Conservation (phyloP, 2,329 filamentous ascomycete genomes). For the Chaetomium strumarium region DNA sequence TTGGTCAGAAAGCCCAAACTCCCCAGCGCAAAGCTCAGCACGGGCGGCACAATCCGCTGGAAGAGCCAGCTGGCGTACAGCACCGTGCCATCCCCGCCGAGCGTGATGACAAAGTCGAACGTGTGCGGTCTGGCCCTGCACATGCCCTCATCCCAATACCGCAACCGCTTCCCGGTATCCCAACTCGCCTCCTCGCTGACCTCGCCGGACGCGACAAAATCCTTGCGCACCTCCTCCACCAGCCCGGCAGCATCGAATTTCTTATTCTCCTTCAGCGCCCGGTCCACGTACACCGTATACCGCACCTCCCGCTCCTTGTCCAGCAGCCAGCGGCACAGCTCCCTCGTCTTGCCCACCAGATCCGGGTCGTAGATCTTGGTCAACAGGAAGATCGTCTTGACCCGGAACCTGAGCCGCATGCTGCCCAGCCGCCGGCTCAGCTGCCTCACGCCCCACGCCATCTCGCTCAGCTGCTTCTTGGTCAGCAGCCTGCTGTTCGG, state of each 20-base stretch:
- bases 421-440: constrained; percentile 79
- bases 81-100: constrained; percentile 95
- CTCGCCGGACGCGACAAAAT: constrained; percentile 31
- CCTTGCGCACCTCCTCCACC: constrained; percentile 50
- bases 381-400: constrained; percentile 77
- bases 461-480: constrained; percentile 90
- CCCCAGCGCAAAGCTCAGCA: constrained; percentile 84
- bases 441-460: constrained; percentile 93
- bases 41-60: constrained; percentile 88
- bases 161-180: constrained; percentile 49
- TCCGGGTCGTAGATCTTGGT: constrained; percentile 87
- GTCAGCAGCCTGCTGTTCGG: constrained; percentile 68
- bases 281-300: constrained; percentile 80
- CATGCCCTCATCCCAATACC: constrained; percentile 78
- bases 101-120: constrained; percentile 89
- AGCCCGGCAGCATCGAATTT: constrained; percentile 69
- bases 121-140: constrained; percentile 73
- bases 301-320: constrained; percentile 57
- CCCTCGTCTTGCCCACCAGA: constrained; percentile 69
- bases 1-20: constrained; percentile 94
- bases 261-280: constrained; percentile 63
- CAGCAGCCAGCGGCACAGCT: constrained; percentile 76
- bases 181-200: constrained; percentile 34
- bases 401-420: constrained; percentile 74
- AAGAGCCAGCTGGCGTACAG: constrained; percentile 96